Conservation (phyloP, 2,329 filamentous ascomycete species). For the Nectriaceae sp. region DNA sequence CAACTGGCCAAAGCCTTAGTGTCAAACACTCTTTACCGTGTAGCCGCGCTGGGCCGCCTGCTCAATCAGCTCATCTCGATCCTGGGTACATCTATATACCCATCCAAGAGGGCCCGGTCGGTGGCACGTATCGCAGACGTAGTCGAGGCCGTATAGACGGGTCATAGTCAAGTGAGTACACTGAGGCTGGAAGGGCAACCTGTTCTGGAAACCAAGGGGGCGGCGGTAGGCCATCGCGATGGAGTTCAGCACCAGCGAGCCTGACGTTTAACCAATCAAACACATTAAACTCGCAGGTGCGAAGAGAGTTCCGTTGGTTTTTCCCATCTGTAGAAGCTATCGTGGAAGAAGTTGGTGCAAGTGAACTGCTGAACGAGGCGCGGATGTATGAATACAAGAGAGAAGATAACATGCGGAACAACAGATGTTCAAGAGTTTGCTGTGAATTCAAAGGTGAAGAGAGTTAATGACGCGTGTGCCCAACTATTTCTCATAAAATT, state of each 20-base stretch:
- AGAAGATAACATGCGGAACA: slow-evolving; percentile 1
- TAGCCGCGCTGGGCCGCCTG: slow-evolving; percentile 27
- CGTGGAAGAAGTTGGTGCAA: too few species aligned
- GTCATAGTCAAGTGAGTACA: slow-evolving; percentile 73
- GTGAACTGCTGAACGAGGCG: slow-evolving; percentile 2
- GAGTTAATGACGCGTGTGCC: too few species aligned
- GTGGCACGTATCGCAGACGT: slow-evolving; percentile 61
- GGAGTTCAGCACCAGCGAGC: background rate
- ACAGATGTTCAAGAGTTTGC: background rate
- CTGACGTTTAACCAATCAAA: background rate
- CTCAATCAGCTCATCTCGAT: slow-evolving; percentile 49
- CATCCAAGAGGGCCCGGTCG: slow-evolving; percentile 62
- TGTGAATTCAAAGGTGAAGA: background rate
- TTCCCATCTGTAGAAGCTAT: too few species aligned
- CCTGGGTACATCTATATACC: slow-evolving; percentile 73
- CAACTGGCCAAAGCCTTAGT: background rate
- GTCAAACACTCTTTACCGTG: slow-evolving; percentile 8
- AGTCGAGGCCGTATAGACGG: slow-evolving; percentile 57
- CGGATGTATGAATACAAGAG: slow-evolving; percentile 4
- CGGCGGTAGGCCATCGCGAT: slow-evolving; percentile 17
- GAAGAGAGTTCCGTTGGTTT: too few species aligned
- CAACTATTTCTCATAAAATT: too few species aligned
- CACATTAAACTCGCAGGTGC: too few species aligned
- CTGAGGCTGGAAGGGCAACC: slow-evolving; percentile 29
- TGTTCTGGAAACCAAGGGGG: slow-evolving; percentile 9